Percentiles rank a stretch among this genome's conserved stretches.
Evolutionary conservation across 2,329 filamentous ascomycete genomes (phyloP).

Genomic region (Ophiocordyceps unilateralis): DNA sequence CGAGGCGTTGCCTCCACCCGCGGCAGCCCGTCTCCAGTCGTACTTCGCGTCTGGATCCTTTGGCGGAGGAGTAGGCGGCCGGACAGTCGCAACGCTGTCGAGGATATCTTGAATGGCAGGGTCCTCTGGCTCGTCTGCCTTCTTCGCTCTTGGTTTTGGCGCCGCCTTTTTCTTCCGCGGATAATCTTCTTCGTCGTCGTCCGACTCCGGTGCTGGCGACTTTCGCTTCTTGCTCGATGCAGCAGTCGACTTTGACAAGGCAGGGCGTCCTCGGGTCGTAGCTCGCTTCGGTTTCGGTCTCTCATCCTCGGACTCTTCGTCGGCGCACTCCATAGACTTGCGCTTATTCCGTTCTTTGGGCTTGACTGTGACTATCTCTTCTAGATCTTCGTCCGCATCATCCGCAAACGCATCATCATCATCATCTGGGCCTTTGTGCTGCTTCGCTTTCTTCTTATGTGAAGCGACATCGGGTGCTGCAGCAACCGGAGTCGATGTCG

Average conservation of each 20-base stretch:
- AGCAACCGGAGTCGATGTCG: slow-evolving; percentile 12
- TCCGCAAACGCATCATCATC: slow-evolving; percentile 45
- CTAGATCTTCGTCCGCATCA: slow-evolving; percentile 51
- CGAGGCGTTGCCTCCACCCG: slow-evolving; percentile 42
- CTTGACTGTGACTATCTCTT: slow-evolving; percentile 71
- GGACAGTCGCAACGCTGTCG: slow-evolving; percentile 68
- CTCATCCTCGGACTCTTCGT: slow-evolving; percentile 59
- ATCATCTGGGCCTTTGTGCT: slow-evolving; percentile 22
- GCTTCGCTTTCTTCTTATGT: slow-evolving; percentile 23
- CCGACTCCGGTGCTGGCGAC: slow-evolving; percentile 33
- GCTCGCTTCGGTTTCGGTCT: slow-evolving; percentile 41
- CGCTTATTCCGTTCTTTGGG: slow-evolving; percentile 46
- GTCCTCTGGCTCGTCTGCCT: slow-evolving; percentile 48
- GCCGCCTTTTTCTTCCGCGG: slow-evolving; percentile 41
- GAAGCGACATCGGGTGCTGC: slow-evolving; percentile 12
- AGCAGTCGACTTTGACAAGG: slow-evolving; percentile 7
- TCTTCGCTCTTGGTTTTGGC: slow-evolving; percentile 45
- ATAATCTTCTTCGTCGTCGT: slow-evolving; percentile 36
- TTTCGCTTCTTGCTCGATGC: slow-evolving; percentile 37
- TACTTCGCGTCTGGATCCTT: slow-evolving; percentile 58
- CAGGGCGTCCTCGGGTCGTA: slow-evolving; percentile 23
- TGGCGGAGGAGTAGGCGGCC: slow-evolving; percentile 68
- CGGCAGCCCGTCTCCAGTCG: slow-evolving; percentile 49
- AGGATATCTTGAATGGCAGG: slow-evolving; percentile 65
- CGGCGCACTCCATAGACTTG: slow-evolving; percentile 58